Conservation (phyloP, 805 yeast species). For the Clavispora fructus region DNA sequence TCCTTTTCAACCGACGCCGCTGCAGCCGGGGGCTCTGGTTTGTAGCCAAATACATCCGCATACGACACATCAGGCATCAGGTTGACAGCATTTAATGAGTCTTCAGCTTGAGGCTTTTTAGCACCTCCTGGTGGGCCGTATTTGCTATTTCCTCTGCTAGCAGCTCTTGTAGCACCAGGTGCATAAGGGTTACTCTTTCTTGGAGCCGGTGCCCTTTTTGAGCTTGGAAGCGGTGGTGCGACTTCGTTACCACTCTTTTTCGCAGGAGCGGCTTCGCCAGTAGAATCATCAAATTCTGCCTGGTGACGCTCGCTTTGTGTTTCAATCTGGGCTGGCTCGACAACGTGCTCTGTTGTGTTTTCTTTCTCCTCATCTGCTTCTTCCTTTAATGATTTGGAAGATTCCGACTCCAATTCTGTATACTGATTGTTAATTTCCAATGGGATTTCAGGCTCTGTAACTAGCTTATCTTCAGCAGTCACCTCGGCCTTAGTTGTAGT, state of each 20-base stretch:
- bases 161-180: conserved; percentile 18
- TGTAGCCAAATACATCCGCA: conserved; percentile 2
- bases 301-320: not conserved
- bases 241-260: not conserved
- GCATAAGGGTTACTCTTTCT: conserved; percentile 31
- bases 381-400: not conserved
- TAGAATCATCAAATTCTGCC: too few relatives aligned
- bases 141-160: conserved; percentile 8
- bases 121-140: conserved; percentile 8
- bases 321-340: not conserved
- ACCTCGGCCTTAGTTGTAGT: not conserved
- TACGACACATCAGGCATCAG: not conserved
- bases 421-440: not conserved
- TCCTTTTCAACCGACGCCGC: not conserved
- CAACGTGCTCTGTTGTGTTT: not conserved
- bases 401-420: conserved; percentile 1
- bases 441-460: not conserved
- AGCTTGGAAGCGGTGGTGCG: conserved; percentile 9
- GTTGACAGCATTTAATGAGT: not conserved
- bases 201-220: not conserved
- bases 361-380: not conserved
- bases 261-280: not conserved
- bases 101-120: not conserved
- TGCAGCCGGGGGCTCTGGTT: not conserved
- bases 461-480: not conserved